phyloP scores from a whole-genome alignment of 768 basidiomycete genomes.

The Pulveroboletus sp. region DNA sequence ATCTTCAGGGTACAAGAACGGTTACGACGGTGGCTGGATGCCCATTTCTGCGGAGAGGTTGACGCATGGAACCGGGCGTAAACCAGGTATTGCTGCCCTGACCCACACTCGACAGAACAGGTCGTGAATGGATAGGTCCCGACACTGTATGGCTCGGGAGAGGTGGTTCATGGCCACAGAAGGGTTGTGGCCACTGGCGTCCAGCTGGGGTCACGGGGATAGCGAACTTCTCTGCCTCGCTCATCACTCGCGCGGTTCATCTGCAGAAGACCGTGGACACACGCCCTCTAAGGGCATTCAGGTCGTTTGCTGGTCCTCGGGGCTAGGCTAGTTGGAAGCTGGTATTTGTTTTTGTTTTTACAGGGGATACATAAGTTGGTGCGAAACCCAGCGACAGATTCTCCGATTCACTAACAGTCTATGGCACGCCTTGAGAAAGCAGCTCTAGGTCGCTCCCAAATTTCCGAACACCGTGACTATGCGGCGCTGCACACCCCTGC shows the following conservation, averaged over 20 bases:
- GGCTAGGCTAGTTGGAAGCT: background rate
- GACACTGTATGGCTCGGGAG: constrained; percentile 5
- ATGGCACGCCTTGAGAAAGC: constrained; percentile 1
- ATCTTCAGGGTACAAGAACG: constrained; percentile 1
- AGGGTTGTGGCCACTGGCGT: constrained; percentile 6
- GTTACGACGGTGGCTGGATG: background rate
- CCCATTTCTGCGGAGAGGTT: constrained; percentile 1
- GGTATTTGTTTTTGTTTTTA: constrained; percentile 22
- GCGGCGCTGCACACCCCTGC: background rate
- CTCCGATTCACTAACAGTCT: constrained; percentile 15
- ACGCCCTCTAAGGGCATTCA: constrained; percentile 1
- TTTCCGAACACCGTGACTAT: background rate
- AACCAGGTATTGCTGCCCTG: constrained; percentile 2
- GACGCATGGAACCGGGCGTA: background rate
- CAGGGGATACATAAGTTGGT: background rate
- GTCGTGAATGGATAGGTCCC: background rate
- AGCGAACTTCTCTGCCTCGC: constrained; percentile 19
- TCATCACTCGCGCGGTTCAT: constrained; percentile 17
- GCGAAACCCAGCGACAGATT: constrained; percentile 21
- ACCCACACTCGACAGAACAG: constrained; percentile 5
- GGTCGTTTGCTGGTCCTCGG: constrained; percentile 1
- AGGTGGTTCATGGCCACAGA: constrained; percentile 3
- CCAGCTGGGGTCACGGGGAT: constrained; percentile 15
- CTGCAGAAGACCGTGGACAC: constrained; percentile 9
- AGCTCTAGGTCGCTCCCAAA: background rate